Evolutionary conservation across 352 stramenopile species (phyloP), one percentile per base, ranked within the genome.

Genomic region (Phytophthora citricola): DNA sequence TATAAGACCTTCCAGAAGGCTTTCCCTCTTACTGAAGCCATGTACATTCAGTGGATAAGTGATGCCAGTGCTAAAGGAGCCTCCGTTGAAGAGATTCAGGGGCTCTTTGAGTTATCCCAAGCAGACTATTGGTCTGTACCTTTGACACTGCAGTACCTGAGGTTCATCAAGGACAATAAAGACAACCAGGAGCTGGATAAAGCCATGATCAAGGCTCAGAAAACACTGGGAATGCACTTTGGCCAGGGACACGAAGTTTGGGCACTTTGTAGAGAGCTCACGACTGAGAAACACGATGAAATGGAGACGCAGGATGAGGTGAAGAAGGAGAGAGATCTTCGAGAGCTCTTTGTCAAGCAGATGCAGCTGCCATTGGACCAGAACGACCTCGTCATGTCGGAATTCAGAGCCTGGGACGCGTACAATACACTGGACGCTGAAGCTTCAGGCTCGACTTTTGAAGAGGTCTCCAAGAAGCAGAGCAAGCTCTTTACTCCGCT

Each of bases 361-460:
- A 79, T 93, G 76, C 50, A 69, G 38, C 49, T 91, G 12, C 83
- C 85, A 24, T 49, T 93, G 60, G 72, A 90, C 63, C 76, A 91
- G 41, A 93, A 93, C 55, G 85, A 93, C 58, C 53, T 91, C 1
- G 75, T 70, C 22, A 82, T 93, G 83, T 91, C 85, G 15, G 85
- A 93, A 49, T 91, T 90, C 38, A 81, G 85, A 22, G 79, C 82
- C 5, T 93, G 85, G 85, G 75, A 84, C 61, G 48, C 68, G 36
- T 91, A 93, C 78, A 91, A 91, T 46, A 75, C 69, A 2, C 57
- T 85, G 1, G 64, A 78, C 52, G 39, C 38, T 4, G 46, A 54
- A 9, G 40, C 29, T 51, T 50, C 66, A 4, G 56, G 65, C 0
- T 40, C 22, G 3, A 52, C 32, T 2, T 67, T 90, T 12, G 50